Conservation (phyloP, 768 basidiomycete species). For the Termitomyces titanicus region DNA sequence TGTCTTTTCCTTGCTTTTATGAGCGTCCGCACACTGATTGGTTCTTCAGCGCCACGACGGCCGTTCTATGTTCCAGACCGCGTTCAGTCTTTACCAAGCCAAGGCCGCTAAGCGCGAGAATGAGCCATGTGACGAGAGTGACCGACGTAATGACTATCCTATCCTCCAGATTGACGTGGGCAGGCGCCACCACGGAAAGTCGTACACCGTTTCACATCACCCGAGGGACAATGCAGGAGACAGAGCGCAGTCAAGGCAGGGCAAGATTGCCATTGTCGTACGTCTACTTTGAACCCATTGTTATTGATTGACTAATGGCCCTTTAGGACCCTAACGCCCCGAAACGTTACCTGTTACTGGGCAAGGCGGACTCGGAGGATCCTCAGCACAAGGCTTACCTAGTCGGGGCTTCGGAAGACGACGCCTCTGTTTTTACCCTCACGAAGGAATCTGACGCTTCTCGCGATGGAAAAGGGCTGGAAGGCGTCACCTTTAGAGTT, state of each 20-base stretch:
- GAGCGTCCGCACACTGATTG: neutral
- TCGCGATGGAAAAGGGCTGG: slow-evolving; percentile 11
- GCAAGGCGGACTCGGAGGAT: neutral
- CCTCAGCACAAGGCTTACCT: slow-evolving; percentile 21
- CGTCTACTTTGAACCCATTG: slow-evolving; percentile 10
- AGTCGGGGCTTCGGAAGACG: slow-evolving; percentile 47
- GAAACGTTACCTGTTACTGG: slow-evolving; percentile 19
- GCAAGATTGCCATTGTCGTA: slow-evolving; percentile 47
- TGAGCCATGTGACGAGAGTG: neutral
- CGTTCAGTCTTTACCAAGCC: slow-evolving; percentile 3
- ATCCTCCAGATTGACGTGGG: slow-evolving; percentile 6
- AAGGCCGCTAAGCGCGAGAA: slow-evolving; percentile 4
- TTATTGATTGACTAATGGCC: neutral
- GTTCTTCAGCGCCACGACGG: slow-evolving; percentile 1
- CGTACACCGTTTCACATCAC: slow-evolving; percentile 20
- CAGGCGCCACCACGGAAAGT: slow-evolving; percentile 34
- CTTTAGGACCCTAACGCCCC: slow-evolving; percentile 2
- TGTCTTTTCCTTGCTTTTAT: neutral
- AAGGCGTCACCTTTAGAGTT: slow-evolving; percentile 38
- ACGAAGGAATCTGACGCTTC: neutral
- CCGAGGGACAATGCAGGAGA: too few relatives aligned
- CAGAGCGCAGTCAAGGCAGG: too few relatives aligned
- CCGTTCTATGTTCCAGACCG: neutral
- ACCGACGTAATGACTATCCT: neutral
- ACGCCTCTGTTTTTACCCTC: slow-evolving; percentile 25